These are phyloP conservation scores for Trichoderma gamsii DNA, from an alignment of 495 filamentous ascomycete genomes.

Conservation along the genomic window DNA sequence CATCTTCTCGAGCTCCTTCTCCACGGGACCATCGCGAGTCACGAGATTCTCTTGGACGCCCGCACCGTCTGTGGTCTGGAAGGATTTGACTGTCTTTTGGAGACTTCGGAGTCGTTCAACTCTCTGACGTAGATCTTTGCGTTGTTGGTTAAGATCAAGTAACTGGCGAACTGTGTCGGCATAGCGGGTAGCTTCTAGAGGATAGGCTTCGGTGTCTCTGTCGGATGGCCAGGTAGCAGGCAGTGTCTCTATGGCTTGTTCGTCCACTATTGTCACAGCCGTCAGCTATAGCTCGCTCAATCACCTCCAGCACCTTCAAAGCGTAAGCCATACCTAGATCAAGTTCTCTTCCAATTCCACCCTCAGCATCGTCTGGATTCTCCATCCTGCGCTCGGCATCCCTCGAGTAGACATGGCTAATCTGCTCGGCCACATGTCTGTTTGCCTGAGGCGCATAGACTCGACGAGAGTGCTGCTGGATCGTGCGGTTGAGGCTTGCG, in stretches of 20 bases:
- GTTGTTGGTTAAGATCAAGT: constrained; percentile 43
- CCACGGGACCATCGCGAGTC: constrained; percentile 65
- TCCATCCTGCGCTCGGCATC: constrained; percentile 35
- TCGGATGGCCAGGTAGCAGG: constrained; percentile 38
- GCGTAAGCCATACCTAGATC: constrained; percentile 36
- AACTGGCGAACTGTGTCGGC: constrained; percentile 48
- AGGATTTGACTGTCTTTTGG: constrained; percentile 53
- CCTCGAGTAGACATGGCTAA: constrained; percentile 63
- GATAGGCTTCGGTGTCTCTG: constrained; percentile 24
- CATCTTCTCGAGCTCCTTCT: constrained; percentile 69
- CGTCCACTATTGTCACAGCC: constrained; percentile 29
- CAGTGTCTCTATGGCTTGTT: constrained; percentile 36
- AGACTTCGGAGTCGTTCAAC: constrained; percentile 53
- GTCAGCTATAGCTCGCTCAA: background rate
- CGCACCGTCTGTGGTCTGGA: constrained; percentile 31
- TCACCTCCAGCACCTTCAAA: no score
- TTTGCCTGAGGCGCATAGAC: constrained; percentile 70
- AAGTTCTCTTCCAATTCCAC: constrained; percentile 26
- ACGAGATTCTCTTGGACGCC: constrained; percentile 74
- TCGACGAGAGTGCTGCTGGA: constrained; percentile 64
- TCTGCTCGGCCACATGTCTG: constrained; percentile 76
- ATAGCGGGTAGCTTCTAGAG: constrained; percentile 43
- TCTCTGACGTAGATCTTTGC: constrained; percentile 47
- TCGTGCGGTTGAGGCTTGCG: constrained; percentile 54
- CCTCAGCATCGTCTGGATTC: constrained; percentile 37